A percentile compares a stretch with the other conserved stretches of the same genome.
Evolutionary conservation across 495 filamentous ascomycete genomes (phyloP).

Genomic region (Amorphotheca resinae): DNA sequence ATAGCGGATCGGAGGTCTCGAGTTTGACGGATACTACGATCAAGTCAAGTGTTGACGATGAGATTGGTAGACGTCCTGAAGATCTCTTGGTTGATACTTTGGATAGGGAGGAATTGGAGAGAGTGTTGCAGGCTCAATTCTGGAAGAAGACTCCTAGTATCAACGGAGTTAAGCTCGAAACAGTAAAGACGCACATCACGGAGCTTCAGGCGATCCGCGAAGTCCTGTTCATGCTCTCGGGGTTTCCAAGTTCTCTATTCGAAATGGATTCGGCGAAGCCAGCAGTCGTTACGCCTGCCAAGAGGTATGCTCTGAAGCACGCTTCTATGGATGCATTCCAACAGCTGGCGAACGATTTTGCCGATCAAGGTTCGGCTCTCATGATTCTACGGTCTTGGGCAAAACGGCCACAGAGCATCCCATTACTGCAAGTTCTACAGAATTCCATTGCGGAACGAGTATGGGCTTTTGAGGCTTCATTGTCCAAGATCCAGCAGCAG

Average conservation of each 20-base stretch:
- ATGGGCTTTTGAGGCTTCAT: slow-evolving; percentile 28
- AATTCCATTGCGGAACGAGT: slow-evolving; percentile 31
- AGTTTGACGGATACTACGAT: slow-evolving; percentile 7
- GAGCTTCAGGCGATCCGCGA: slow-evolving; percentile 70
- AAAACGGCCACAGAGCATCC: slow-evolving; percentile 24
- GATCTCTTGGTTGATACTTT: slow-evolving; percentile 24
- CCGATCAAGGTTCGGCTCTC: slow-evolving; percentile 22
- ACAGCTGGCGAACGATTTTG: slow-evolving; percentile 21
- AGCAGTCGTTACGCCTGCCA: slow-evolving; percentile 9
- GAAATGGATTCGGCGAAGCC: slow-evolving; percentile 20
- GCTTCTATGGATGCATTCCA: slow-evolving; percentile 22
- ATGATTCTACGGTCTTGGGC: slow-evolving; percentile 11
- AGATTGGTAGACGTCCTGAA: slow-evolving; percentile 25
- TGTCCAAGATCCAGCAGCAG: slow-evolving; percentile 33
- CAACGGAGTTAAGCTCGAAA: slow-evolving; percentile 15
- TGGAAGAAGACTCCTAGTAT: slow-evolving; percentile 36
- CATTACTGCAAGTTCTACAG: slow-evolving; percentile 39
- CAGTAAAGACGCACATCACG: slow-evolving; percentile 39
- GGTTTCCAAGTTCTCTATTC: slow-evolving; percentile 64
- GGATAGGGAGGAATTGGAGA: slow-evolving; percentile 32
- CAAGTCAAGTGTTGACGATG: slow-evolving; percentile 27
- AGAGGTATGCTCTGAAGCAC: slow-evolving; percentile 23
- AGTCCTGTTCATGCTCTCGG: slow-evolving; percentile 70
- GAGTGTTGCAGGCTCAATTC: slow-evolving; percentile 47
- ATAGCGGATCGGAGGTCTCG: slow-evolving; percentile 17